These are phyloP conservation scores for Boletus pseudopeckii DNA, from an alignment of 768 basidiomycete genomes.

Conservation along the genomic window DNA sequence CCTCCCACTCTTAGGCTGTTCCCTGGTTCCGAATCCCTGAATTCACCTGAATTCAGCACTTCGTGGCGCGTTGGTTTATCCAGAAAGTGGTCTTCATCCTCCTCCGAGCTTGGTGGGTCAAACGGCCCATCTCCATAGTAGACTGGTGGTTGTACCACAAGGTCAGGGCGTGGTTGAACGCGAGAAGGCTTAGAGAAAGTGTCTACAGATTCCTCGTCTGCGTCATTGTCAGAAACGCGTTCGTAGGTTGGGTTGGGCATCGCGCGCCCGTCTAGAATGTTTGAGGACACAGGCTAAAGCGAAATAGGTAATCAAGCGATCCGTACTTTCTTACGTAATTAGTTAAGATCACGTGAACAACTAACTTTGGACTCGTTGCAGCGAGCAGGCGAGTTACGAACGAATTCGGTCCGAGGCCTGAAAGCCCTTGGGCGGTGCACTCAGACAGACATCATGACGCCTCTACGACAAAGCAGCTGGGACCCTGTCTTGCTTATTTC, in stretches of 20 bases:
- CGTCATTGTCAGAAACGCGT: conserved; percentile 26
- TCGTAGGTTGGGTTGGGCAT: conserved; percentile 33
- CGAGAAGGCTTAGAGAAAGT: conserved; percentile 2
- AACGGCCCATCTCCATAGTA: conserved; percentile 81
- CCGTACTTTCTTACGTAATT: conserved; percentile 4
- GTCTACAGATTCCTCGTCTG: conserved; percentile 20
- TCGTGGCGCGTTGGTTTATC: conserved; percentile 40
- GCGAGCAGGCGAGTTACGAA: background rate
- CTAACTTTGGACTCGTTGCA: too few species aligned
- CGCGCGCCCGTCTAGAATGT: conserved; percentile 3
- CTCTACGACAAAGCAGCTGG: conserved; percentile 60
- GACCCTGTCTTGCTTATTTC: conserved; percentile 86
- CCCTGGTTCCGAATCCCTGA: conserved; percentile 27
- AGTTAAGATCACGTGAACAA: conserved; percentile 13
- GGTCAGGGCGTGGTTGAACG: conserved; percentile 5
- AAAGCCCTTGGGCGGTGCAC: background rate
- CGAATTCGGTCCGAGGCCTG: background rate
- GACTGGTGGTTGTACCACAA: conserved; percentile 27
- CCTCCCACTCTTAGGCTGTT: conserved; percentile 35
- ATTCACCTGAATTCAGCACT: conserved; percentile 1
- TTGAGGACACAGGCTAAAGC: background rate
- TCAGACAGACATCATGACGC: conserved; percentile 28
- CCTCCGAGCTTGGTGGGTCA: conserved; percentile 76
- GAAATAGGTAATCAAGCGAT: conserved; percentile 11
- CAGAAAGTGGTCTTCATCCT: conserved; percentile 45